Evolutionary conservation across 257 asterid genomes (phyloP).

Genomic region (Haberlea rhodopensis): DNA sequence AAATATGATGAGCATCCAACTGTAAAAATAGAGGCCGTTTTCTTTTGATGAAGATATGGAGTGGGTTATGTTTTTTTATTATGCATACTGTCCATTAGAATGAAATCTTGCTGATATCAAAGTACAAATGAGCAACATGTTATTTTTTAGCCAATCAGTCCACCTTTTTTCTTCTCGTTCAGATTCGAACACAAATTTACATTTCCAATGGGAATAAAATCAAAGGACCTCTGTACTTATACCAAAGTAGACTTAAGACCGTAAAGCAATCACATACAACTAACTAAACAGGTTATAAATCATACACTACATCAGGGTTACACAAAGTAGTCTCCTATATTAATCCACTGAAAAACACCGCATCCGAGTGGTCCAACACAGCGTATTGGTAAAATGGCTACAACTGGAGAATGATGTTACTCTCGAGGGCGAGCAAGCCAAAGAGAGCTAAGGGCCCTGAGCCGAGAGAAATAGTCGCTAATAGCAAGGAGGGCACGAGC

Average conservation of each 20-base stretch:
- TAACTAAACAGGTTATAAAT: conserved; percentile 12
- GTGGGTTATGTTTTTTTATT: too few species aligned
- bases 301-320: conserved; percentile 20
- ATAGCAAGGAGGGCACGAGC: conserved; percentile 63
- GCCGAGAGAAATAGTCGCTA: conserved; percentile 57
- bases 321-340: neutral
- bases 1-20: too few species aligned
- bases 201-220: neutral
- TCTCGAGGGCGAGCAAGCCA: conserved; percentile 66
- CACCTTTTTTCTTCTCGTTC: neutral
- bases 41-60: too few species aligned
- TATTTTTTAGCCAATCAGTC: neutral
- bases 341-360: neutral
- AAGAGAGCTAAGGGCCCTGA: conserved; percentile 56
- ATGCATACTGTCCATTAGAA: too few species aligned
- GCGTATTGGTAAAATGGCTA: neutral
- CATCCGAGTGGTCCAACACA: neutral
- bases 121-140: too few species aligned
- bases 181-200: neutral
- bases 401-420: conserved; percentile 19
- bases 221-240: neutral
- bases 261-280: conserved; percentile 23
- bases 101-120: too few species aligned
- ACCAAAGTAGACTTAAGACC: conserved; percentile 4
- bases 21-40: too few species aligned